Evolutionary conservation across 805 yeast genomes (phyloP), one percentile per base, ranked within the genome.

Genomic region (Naumovozyma castellii): DNA sequence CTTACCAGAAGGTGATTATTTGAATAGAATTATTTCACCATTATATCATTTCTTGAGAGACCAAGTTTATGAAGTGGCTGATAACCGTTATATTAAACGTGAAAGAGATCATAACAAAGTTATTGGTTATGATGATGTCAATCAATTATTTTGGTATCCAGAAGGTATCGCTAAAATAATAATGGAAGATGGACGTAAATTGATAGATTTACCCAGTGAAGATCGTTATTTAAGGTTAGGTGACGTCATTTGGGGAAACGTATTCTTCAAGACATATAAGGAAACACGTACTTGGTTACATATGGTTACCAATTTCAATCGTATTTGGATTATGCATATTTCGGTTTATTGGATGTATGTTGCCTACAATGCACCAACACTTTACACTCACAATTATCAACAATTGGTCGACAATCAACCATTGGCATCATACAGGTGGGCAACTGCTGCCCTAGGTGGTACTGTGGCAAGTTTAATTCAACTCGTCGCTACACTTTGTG

Each of bases 61-160:
- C 40, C 90, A 84, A 64, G 88, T 82, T 43, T 84, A 81, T 52
- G 88, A 82, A 64, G 76, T 81, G 51, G 72, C 75, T 48, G 85
- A 83, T 49, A 90, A 90, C 42, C 78, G 86, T 64, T 83, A 75
- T 51, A 80, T 83, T 44, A 83, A 82, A 64, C 79, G 94, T 67
- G 90, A 84, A 69, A 78, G 69, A 61, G 94, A 84, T 61, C 94
- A 84, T 65, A 80, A 81, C 67, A 69, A 76, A 48, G 69, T 83
- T 48, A 75, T 84, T 56, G 92, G 98, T 64, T 92, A 92, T 64
- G 98, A 92, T 69, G 98, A 92, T 71, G 94, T 92, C 44, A 92
- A 92, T 66, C 98, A 92, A 72, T 75, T 92, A 53, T 92, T 92
- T 69, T 92, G 98, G 98, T 92, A 92, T 67, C 97, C 97, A 37